A percentile compares a stretch with the other conserved stretches of the same genome.
phyloP scores from a whole-genome alignment of 169 alveolate species.

The Plasmodium yoelii region DNA sequence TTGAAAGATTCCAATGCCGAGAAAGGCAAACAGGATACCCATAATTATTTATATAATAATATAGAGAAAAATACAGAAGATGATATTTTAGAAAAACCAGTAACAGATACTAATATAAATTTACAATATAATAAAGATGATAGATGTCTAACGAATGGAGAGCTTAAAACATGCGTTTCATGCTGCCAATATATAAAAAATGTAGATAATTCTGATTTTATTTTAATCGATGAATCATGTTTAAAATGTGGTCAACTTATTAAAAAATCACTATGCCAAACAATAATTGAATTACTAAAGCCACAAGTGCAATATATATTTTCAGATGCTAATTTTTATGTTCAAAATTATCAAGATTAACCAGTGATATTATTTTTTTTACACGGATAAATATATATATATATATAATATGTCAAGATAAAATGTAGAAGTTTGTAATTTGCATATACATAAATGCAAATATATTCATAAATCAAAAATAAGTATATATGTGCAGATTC shows the following conservation, averaged over 20 bases:
- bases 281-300: slow-evolving; percentile 58
- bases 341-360: slow-evolving; percentile 66
- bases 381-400: neutral
- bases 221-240: slow-evolving; percentile 25
- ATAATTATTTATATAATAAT: neutral
- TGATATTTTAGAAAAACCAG: neutral
- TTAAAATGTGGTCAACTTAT: slow-evolving; percentile 60
- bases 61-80: neutral
- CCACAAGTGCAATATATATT: slow-evolving; percentile 69
- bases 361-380: neutral
- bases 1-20: slow-evolving; percentile 5
- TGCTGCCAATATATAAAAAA: slow-evolving; percentile 68
- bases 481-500: neutral
- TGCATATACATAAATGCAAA: neutral
- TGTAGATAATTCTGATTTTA: neutral
- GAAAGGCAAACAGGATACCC: neutral
- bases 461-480: neutral
- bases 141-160: neutral
- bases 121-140: slow-evolving; percentile 9
- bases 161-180: slow-evolving; percentile 54
- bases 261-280: slow-evolving; percentile 58
- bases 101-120: neutral
- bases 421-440: neutral
- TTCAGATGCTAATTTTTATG: slow-evolving; percentile 68
- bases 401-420: neutral